These are phyloP conservation scores for Colletotrichum phormii DNA, from an alignment of 2,329 filamentous ascomycete genomes.

Conservation along the genomic window DNA sequence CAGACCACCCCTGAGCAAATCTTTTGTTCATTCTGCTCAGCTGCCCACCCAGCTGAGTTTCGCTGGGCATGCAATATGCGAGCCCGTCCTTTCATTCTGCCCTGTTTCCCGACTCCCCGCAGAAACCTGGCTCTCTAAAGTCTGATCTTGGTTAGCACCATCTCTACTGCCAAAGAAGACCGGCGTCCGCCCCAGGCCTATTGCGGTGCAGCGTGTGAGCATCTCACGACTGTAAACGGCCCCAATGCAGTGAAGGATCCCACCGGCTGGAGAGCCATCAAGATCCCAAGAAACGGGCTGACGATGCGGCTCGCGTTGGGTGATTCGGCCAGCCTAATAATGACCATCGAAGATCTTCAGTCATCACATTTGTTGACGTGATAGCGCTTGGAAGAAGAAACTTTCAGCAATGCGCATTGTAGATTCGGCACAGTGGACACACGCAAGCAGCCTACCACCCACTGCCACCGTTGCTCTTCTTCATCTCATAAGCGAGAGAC, in stretches of 20 bases:
- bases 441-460: neutral
- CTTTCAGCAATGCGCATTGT: neutral
- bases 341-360: neutral
- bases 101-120: neutral
- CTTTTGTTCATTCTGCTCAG: neutral
- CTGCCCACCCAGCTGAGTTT: slow-evolving; percentile 5
- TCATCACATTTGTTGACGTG: neutral
- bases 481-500: neutral
- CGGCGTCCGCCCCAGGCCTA: neutral
- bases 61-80: neutral
- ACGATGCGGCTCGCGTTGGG: neutral
- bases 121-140: neutral
- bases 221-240: neutral
- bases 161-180: neutral
- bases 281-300: neutral
- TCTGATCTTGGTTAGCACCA: neutral
- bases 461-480: neutral
- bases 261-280: neutral
- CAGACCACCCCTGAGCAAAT: slow-evolving; percentile 19
- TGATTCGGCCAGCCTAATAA: neutral
- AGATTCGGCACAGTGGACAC: neutral
- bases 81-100: neutral
- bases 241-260: neutral
- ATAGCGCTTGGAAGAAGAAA: neutral
- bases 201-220: neutral